Evolutionary conservation across 768 basidiomycete genomes (phyloP).

Genomic region (Scleroderma citrinum): DNA sequence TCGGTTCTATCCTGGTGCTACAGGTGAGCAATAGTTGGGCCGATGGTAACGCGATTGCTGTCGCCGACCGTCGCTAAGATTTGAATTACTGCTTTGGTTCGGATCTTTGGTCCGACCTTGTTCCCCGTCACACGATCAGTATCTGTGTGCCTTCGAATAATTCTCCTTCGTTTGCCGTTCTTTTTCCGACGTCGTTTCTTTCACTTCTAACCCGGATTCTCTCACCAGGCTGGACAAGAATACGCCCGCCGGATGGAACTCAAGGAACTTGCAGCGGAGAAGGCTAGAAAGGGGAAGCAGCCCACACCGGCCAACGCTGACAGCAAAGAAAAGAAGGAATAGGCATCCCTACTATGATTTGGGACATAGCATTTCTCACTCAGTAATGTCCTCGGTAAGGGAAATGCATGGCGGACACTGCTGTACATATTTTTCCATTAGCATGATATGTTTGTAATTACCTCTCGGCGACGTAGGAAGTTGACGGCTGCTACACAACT

Average conservation of each 20-base stretch:
- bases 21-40: constrained; percentile 71
- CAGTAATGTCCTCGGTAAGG: background rate
- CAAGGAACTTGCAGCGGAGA: constrained; percentile 34
- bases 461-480: no score
- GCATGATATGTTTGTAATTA: no score
- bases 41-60: background rate
- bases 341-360: constrained; percentile 2
- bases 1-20: constrained; percentile 59
- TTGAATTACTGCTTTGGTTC: background rate
- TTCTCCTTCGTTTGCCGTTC: constrained; percentile 8
- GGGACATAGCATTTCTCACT: background rate
- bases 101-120: background rate
- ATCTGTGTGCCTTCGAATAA: background rate
- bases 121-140: background rate
- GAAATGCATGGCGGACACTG: no score
- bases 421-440: no score
- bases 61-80: background rate
- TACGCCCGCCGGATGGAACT: constrained; percentile 64
- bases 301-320: constrained; percentile 5
- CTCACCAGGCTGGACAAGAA: constrained; percentile 75
- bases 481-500: background rate
- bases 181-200: constrained; percentile 4
- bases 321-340: constrained; percentile 29
- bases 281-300: constrained; percentile 28
- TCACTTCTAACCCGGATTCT: constrained; percentile 6